phyloP scores from a whole-genome alignment of 805 yeast species.

The Kluyveromyces lactis region DNA sequence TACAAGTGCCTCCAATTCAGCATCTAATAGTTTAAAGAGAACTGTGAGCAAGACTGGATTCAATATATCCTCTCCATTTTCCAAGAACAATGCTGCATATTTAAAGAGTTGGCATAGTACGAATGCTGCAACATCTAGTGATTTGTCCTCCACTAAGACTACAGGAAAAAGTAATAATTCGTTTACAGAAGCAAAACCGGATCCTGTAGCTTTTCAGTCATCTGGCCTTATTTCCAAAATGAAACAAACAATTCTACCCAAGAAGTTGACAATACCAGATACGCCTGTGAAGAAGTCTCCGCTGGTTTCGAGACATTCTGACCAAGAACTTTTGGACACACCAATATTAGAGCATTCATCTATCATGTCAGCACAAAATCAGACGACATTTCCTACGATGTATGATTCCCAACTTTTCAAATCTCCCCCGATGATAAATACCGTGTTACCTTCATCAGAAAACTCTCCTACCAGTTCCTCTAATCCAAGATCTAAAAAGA shows the following conservation, averaged over 20 bases:
- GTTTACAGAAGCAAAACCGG: conserved; percentile 18
- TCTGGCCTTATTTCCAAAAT: conserved; percentile 25
- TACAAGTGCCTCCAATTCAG: conserved; percentile 8
- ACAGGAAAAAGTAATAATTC: conserved; percentile 1
- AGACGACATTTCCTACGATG: conserved; percentile 9
- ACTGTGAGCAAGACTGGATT: conserved; percentile 23
- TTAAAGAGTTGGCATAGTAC: background rate
- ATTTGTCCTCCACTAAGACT: conserved; percentile 9
- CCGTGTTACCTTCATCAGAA: conserved; percentile 3
- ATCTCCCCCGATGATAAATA: conserved; percentile 5
- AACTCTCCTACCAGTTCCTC: conserved; percentile 7
- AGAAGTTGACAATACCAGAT: conserved; percentile 21
- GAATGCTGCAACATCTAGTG: conserved; percentile 12
- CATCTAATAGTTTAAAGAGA: conserved; percentile 18
- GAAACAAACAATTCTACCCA: conserved; percentile 14
- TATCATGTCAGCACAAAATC: conserved; percentile 9
- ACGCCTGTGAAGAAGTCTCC: conserved; percentile 29
- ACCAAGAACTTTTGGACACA: conserved; percentile 3
- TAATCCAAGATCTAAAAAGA: conserved; percentile 14
- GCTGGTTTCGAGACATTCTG: conserved; percentile 7
- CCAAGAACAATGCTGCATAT: conserved; percentile 16
- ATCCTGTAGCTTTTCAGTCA: conserved; percentile 21
- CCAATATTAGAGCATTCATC: conserved; percentile 5
- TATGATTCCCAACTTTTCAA: conserved; percentile 2
- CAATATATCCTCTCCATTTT: conserved; percentile 19